Conservation (phyloP, 441 rosid species). For the Gossypium aridum region DNA sequence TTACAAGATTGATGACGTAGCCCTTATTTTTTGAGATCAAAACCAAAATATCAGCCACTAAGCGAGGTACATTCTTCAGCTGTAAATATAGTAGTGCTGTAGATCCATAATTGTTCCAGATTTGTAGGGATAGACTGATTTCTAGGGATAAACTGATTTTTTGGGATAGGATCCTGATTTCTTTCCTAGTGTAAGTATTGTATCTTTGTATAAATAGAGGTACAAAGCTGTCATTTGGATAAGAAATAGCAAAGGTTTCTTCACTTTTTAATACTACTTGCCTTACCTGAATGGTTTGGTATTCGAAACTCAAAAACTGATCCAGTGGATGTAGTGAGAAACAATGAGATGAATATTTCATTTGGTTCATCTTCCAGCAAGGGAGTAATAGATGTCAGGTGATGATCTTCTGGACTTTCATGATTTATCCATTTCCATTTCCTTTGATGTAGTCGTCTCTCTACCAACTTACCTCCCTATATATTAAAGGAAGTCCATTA, state of each 20-base stretch:
- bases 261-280: not conserved
- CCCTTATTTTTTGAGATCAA: no score
- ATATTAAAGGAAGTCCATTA: not conserved
- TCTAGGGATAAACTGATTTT: not conserved
- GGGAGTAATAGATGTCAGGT: constrained; percentile 47
- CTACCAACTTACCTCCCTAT: constrained; percentile 50
- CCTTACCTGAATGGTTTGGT: constrained; percentile 39
- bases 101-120: not conserved
- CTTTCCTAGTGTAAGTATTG: not conserved
- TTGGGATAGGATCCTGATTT: not conserved
- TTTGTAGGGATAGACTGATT: not conserved
- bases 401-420: constrained; percentile 47
- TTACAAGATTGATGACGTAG: no score
- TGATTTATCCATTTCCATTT: constrained; percentile 72
- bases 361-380: constrained; percentile 40
- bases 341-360: constrained; percentile 35
- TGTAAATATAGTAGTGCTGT: not conserved
- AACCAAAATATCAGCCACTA: no score
- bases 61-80: not conserved
- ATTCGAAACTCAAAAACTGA: constrained; percentile 40
- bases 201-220: not conserved
- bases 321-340: constrained; percentile 49
- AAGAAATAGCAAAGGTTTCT: not conserved
- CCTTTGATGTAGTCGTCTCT: constrained; percentile 47
- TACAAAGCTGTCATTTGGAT: not conserved